Evolutionary conservation across 495 filamentous ascomycete species (phyloP).

Genomic region (Aspergillus sclerotiicarbonarius): DNA sequence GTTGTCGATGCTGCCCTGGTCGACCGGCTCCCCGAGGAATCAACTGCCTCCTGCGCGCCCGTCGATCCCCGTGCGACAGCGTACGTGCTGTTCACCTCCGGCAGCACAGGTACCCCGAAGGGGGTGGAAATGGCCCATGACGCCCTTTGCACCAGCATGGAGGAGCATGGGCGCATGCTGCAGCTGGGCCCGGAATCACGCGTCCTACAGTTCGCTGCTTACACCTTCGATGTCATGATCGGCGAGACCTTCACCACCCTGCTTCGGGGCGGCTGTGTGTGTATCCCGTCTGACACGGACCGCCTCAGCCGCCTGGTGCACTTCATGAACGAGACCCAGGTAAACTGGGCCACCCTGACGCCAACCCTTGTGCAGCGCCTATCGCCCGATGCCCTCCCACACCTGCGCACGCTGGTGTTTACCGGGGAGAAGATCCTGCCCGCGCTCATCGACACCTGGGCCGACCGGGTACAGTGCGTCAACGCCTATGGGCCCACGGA

Average conservation of each 20-base stretch:
- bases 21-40: slow-evolving; percentile 11
- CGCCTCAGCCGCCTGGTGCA: slow-evolving; percentile 31
- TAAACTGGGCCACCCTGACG: slow-evolving; percentile 33
- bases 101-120: slow-evolving; percentile 41
- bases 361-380: slow-evolving; percentile 34
- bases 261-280: slow-evolving; percentile 32
- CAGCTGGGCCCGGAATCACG: slow-evolving; percentile 4
- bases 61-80: slow-evolving; percentile 2
- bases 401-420: slow-evolving; percentile 31
- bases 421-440: slow-evolving; percentile 34
- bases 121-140: slow-evolving; percentile 43
- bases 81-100: slow-evolving; percentile 41
- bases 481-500: slow-evolving; percentile 39
- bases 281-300: slow-evolving; percentile 33
- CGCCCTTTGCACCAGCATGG: slow-evolving; percentile 7
- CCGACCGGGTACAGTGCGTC: slow-evolving; percentile 18
- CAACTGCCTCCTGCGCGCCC: background rate
- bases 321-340: slow-evolving; percentile 25
- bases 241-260: slow-evolving; percentile 27
- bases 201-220: slow-evolving; percentile 26
- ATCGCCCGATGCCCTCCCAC: slow-evolving; percentile 27
- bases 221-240: slow-evolving; percentile 31
- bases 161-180: background rate
- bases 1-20: background rate
- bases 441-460: slow-evolving; percentile 15